Evolutionary conservation across 1,284 basidiomycete species (phyloP), one percentile per base, ranked within the genome.

Genomic region (Apiotrichum mycotoxinovorans): DNA sequence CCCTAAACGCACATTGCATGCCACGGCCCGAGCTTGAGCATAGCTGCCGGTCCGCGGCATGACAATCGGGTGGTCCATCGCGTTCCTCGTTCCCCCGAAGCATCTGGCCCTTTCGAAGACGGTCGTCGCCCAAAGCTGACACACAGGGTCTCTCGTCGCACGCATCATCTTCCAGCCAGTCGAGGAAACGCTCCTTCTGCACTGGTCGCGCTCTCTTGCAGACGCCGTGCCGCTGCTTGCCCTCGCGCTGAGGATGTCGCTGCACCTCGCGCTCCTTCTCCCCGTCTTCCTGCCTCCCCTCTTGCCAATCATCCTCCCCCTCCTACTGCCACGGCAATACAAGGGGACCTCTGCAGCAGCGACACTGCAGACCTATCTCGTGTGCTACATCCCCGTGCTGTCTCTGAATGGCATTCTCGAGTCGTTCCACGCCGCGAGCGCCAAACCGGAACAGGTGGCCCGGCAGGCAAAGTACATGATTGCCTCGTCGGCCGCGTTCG

Each of bases 121-220:
- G n/a, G n/a, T n/a, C n/a, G n/a, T n/a, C n/a, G n/a, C n/a, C n/a
- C n/a, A n/a, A 34, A 34, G 37, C 57, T 54, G 27, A 62, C 57
- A 45, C 40, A 14, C 68, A 95, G 92, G 93, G 47, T 95, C 92
- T 1, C 82, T 97, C 15, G 80, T 95, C 34, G 92, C 92, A 9
- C 85, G 93, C 15, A 88, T 96, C 64, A 72, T 94, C 35, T 93
- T 97, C 69, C 93, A 95, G 66, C 93, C 93, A 0, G 83, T 95
- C 26, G 94, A 97, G 75, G 93, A 97, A 73, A 88, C 88, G 0
- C 84, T 87, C 5, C 84, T 92, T 1, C 80, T 95, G 1, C 91
- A 87, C 74, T 96, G 94, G 74, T 91, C 91, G 10, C 86, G 84
- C 64, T 80, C 82, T 0, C 48, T 57, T 15, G 64, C 59, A 15